phyloP scores from a whole-genome alignment of 192 early-diverging fungal genomes.

The Umbelopsis sp. region DNA sequence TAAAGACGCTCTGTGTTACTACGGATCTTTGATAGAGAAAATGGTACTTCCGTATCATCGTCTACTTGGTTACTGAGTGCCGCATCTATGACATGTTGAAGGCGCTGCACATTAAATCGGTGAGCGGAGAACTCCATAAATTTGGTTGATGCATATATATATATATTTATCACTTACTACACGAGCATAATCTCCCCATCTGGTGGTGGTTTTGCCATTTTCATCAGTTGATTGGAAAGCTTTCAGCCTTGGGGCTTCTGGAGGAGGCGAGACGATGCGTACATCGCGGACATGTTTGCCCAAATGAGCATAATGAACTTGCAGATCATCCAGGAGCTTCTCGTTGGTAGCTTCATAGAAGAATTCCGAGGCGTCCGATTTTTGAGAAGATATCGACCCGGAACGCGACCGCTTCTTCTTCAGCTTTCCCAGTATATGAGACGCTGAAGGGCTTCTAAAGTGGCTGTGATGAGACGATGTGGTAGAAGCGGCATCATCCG shows the following conservation, averaged over 20 bases:
- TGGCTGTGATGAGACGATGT: not conserved
- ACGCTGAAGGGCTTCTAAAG: not conserved
- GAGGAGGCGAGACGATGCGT: not conserved
- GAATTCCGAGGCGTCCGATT: constrained; percentile 1
- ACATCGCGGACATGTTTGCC: constrained; percentile 36
- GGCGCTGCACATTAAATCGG: not conserved
- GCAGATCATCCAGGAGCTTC: constrained; percentile 2
- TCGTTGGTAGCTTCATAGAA: not conserved
- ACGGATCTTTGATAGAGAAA: constrained; percentile 25
- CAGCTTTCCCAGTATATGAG: constrained; percentile 4
- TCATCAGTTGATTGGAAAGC: constrained; percentile 9
- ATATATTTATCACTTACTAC: constrained; percentile 10
- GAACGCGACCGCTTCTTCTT: constrained; percentile 22
- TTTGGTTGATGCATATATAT: not conserved
- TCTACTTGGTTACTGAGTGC: constrained; percentile 19
- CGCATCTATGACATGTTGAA: constrained; percentile 24
- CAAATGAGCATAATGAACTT: constrained; percentile 24
- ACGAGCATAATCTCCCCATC: constrained; percentile 27
- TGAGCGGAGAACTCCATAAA: not conserved
- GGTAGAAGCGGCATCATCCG: not conserved
- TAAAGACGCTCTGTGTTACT: constrained; percentile 24
- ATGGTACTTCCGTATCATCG: constrained; percentile 18
- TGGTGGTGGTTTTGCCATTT: constrained; percentile 7
- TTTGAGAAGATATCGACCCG: constrained; percentile 3
- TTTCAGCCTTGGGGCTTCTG: not conserved